Percentiles rank a stretch among this genome's conserved stretches.
Conservation (phyloP, 306 rosid species). For the Medicago lupulina region DNA sequence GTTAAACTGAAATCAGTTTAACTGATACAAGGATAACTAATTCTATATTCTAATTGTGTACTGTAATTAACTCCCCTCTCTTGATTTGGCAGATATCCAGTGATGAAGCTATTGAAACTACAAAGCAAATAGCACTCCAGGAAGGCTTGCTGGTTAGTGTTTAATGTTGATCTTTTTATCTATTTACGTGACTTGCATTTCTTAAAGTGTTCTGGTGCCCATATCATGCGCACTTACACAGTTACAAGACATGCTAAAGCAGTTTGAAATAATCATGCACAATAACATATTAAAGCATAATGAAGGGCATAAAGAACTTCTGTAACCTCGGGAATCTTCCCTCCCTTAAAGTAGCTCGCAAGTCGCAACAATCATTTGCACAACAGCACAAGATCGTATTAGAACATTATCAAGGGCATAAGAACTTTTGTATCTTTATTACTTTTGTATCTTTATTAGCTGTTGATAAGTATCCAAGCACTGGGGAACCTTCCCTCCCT, state of each 20-base stretch:
- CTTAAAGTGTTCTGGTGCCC: constrained; percentile 1
- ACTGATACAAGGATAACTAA: background rate
- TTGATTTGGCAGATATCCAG: constrained; percentile 79
- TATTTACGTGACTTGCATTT: constrained; percentile 10
- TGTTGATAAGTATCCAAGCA: background rate
- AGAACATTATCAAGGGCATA: constrained; percentile 9
- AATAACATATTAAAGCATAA: constrained; percentile 10
- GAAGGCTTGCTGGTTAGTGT: constrained; percentile 95
- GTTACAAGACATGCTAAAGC: constrained; percentile 13
- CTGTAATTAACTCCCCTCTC: constrained; percentile 33
- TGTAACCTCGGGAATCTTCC: background rate
- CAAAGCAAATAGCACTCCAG: constrained; percentile 93
- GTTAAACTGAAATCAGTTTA: background rate
- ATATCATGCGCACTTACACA: constrained; percentile 24
- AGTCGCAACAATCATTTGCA: constrained; percentile 12
- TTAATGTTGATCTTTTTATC: constrained; percentile 28
- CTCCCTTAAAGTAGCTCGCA: constrained; percentile 4
- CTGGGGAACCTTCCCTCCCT: background rate
- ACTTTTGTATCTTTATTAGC: background rate
- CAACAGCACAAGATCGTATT: constrained; percentile 7
- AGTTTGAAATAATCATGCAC: constrained; percentile 24
- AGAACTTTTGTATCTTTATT: background rate
- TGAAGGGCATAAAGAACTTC: constrained; percentile 22
- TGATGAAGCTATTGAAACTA: constrained; percentile 88
- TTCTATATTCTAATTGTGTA: background rate